These are phyloP conservation scores for Mycosphaerelloides madeirae DNA, from an alignment of 2,329 filamentous ascomycete genomes.

Conservation along the genomic window DNA sequence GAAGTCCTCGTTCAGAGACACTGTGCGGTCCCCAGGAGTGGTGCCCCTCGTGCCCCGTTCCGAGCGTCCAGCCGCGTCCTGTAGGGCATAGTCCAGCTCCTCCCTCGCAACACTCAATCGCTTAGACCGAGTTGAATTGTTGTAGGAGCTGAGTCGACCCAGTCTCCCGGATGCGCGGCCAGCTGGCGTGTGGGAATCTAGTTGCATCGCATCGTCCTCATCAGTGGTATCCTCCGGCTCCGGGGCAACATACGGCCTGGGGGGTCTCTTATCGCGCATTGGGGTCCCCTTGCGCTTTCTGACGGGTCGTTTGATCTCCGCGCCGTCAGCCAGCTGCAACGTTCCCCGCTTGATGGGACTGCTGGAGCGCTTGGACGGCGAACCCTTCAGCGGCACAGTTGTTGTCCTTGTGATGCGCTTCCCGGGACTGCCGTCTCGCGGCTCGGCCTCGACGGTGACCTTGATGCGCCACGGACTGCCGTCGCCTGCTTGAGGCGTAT, in stretches of 20 bases:
- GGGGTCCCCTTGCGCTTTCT: constrained; percentile 31
- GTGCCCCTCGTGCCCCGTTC: constrained; percentile 1
- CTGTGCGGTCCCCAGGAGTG: constrained; percentile 39
- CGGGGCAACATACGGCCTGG: constrained; percentile 3
- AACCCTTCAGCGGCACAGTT: constrained; percentile 40
- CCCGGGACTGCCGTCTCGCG: constrained; percentile 27
- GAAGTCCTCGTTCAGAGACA: constrained; percentile 47
- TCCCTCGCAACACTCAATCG: constrained; percentile 28
- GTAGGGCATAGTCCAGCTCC: constrained; percentile 28
- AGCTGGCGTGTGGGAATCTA: constrained; percentile 4
- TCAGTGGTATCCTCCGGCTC: neutral
- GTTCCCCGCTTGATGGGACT: constrained; percentile 17
- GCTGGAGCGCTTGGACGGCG: constrained; percentile 10
- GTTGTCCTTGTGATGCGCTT: constrained; percentile 29
- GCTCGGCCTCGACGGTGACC: constrained; percentile 48
- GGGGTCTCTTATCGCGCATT: constrained; percentile 10
- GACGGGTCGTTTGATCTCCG: constrained; percentile 7
- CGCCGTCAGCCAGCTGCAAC: constrained; percentile 1
- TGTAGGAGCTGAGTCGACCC: constrained; percentile 11
- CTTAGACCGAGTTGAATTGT: constrained; percentile 17
- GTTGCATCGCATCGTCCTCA: constrained; percentile 1
- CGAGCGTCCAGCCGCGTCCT: constrained; percentile 23
- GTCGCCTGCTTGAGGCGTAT: constrained; percentile 35
- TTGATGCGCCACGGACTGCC: constrained; percentile 47
- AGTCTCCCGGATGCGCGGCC: constrained; percentile 15